Percentiles rank a stretch among this genome's conserved stretches.
Evolutionary conservation across 169 alveolate genomes (phyloP).

Genomic region (Cryptosporidium felis): DNA sequence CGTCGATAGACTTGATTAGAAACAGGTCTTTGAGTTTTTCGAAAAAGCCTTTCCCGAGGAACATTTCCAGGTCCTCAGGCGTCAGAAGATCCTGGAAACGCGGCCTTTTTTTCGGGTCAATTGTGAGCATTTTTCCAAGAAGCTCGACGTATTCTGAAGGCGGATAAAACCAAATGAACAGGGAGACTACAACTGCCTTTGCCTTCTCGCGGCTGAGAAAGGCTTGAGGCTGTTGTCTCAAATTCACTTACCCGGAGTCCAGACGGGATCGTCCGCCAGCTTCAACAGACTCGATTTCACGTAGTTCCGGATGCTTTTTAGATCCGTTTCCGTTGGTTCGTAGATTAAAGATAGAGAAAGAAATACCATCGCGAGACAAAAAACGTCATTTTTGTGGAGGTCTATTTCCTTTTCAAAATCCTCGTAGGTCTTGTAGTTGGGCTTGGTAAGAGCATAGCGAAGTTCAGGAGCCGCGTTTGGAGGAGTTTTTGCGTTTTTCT

Average conservation of each 20-base stretch:
- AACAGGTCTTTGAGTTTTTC: slow-evolving; percentile 43
- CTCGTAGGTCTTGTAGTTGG: slow-evolving; percentile 50
- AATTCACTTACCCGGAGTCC: slow-evolving; percentile 71
- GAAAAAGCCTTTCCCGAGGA: slow-evolving; percentile 42
- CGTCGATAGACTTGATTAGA: background rate
- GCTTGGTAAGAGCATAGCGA: background rate
- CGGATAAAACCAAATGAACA: no score
- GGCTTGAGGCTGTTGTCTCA: no score
- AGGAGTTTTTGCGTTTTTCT: slow-evolving; percentile 57
- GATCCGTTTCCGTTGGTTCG: slow-evolving; percentile 33
- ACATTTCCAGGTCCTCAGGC: slow-evolving; percentile 10
- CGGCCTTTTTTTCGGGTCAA: slow-evolving; percentile 57
- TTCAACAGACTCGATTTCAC: slow-evolving; percentile 23
- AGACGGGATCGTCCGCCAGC: slow-evolving; percentile 27
- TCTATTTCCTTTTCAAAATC: slow-evolving; percentile 59
- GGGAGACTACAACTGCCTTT: no score
- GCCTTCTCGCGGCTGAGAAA: no score
- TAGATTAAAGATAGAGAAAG: slow-evolving; percentile 26
- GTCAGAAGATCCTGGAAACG: slow-evolving; percentile 23
- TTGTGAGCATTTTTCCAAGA: slow-evolving; percentile 37
- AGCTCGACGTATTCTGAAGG: slow-evolving; percentile 34
- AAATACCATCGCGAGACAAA: slow-evolving; percentile 57
- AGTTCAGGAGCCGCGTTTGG: slow-evolving; percentile 30
- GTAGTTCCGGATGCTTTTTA: background rate
- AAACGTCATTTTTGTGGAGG: slow-evolving; percentile 48